phyloP scores from a whole-genome alignment of 768 basidiomycete species.

The Panellus pusillus region DNA sequence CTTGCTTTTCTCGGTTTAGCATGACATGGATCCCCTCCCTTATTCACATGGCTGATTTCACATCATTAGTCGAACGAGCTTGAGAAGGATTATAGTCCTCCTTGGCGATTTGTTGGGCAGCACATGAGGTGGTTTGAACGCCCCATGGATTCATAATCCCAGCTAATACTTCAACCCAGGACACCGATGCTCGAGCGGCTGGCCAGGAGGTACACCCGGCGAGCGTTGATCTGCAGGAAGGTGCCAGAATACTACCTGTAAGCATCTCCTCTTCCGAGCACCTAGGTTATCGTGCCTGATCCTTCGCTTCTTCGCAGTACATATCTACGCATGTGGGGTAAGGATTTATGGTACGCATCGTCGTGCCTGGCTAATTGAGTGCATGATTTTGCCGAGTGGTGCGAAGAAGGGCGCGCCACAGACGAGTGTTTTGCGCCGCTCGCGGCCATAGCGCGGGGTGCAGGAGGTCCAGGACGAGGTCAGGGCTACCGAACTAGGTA shows the following conservation, averaged over 20 bases:
- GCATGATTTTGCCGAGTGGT: slow-evolving; percentile 33
- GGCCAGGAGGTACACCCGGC: slow-evolving; percentile 25
- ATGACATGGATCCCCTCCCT: no score
- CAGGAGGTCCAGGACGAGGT: slow-evolving; percentile 34
- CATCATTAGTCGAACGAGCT: slow-evolving; percentile 28
- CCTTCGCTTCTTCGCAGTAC: slow-evolving; percentile 24
- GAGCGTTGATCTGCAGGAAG: slow-evolving; percentile 19
- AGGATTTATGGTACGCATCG: background rate
- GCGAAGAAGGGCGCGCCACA: slow-evolving; percentile 25
- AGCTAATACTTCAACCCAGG: background rate
- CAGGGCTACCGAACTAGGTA: no score
- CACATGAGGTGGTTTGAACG: slow-evolving; percentile 27
- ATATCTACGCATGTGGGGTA: slow-evolving; percentile 33
- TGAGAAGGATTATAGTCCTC: slow-evolving; percentile 32
- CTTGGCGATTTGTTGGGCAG: slow-evolving; percentile 34
- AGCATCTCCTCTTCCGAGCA: slow-evolving; percentile 7
- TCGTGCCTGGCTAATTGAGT: background rate
- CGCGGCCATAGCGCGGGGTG: slow-evolving; percentile 27
- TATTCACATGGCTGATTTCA: no score
- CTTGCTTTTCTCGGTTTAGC: background rate
- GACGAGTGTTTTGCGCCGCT: slow-evolving; percentile 34
- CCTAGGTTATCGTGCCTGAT: no score
- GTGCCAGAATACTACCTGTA: slow-evolving; percentile 30
- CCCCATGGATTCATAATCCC: no score
- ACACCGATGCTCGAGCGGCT: slow-evolving; percentile 24